Evolutionary conservation across 805 yeast genomes (phyloP).

Genomic region (Wickerhamomyces canadensis): DNA sequence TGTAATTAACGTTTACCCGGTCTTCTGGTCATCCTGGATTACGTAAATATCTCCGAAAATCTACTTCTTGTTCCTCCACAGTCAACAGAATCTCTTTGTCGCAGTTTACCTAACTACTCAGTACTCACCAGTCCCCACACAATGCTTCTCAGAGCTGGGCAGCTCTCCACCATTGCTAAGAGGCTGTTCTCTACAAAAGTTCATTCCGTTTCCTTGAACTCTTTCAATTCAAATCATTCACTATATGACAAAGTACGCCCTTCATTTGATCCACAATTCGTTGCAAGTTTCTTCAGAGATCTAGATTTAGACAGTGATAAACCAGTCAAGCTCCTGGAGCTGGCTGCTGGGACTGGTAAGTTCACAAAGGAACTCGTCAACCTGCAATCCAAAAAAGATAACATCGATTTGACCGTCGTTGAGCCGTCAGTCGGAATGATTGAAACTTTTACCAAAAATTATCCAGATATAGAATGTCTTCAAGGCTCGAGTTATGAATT

Average conservation of each 20-base stretch:
- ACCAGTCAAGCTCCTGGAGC: constrained; percentile 34
- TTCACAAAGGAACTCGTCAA: constrained; percentile 42
- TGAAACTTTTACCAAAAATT: constrained; percentile 36
- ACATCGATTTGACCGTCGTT: constrained; percentile 35
- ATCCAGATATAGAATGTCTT: constrained; percentile 35
- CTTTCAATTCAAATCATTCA: constrained; percentile 48
- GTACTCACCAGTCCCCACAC: no score
- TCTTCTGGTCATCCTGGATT: no score
- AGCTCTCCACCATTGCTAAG: no score
- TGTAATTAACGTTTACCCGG: no score
- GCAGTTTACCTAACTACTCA: no score
- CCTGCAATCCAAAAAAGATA: constrained; percentile 29
- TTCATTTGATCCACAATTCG: constrained; percentile 37
- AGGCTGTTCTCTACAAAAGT: background rate
- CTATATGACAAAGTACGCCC: constrained; percentile 51
- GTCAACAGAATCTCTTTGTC: no score
- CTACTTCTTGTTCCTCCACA: no score
- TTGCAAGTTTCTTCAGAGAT: constrained; percentile 35
- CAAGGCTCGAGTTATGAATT: constrained; percentile 40
- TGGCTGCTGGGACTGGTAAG: constrained; percentile 64
- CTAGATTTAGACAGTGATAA: constrained; percentile 26
- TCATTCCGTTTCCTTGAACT: constrained; percentile 35
- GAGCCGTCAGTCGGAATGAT: constrained; percentile 60
- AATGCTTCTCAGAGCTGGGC: no score
- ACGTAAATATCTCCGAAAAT: no score